Conservation (phyloP, 257 asterid genomes). For the Fraxinus anomala region DNA sequence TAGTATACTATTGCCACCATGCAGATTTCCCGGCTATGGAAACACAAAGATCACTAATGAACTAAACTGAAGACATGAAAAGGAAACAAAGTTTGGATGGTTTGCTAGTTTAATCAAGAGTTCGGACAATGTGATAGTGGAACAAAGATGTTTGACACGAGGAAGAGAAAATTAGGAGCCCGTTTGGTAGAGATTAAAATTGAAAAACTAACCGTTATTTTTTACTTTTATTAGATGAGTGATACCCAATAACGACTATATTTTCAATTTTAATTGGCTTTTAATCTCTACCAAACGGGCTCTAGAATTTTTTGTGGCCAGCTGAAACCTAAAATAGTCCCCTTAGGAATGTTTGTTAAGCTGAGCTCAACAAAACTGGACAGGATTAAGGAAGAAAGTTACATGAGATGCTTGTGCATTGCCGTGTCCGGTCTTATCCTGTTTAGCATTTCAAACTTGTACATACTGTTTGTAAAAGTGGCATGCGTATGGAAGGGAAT, state of each 20-base stretch:
- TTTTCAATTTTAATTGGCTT: too few species aligned
- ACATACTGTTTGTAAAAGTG: neutral
- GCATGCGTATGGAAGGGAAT: neutral
- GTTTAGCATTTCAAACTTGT: neutral
- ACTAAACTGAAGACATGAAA: neutral
- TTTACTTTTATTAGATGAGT: too few species aligned
- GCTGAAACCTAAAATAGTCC: neutral
- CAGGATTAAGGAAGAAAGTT: neutral
- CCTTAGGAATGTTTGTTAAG: neutral
- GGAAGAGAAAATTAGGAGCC: neutral
- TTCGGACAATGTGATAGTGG: constrained; percentile 7
- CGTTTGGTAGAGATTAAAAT: too few species aligned
- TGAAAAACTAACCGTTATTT: too few species aligned
- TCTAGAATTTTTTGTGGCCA: neutral
- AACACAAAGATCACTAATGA: neutral
- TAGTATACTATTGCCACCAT: neutral
- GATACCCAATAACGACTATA: too few species aligned
- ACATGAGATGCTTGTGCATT: neutral
- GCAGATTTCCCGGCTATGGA: neutral
- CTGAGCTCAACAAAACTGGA: neutral
- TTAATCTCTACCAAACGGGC: too few species aligned
- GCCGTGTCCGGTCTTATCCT: neutral
- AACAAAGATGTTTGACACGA: neutral
- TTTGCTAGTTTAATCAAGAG: constrained; percentile 19
- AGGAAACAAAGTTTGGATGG: neutral